Conservation (phyloP, 306 rosid species). For the Malus sieversii region DNA sequence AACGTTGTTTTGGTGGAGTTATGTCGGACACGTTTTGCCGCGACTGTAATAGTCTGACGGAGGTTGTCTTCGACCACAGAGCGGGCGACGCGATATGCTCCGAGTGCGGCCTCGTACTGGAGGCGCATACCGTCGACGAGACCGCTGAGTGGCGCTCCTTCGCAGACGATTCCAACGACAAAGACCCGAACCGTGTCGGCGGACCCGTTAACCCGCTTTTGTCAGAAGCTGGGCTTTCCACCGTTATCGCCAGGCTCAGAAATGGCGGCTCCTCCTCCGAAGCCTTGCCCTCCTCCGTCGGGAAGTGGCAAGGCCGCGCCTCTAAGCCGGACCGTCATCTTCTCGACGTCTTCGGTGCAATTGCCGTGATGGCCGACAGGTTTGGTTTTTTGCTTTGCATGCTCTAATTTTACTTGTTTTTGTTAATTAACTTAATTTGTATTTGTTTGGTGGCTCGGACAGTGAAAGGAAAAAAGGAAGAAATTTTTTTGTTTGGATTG, state of each 20-base stretch:
- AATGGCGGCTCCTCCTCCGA: slow-evolving; percentile 45
- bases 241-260: slow-evolving; percentile 52
- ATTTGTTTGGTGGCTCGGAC: neutral
- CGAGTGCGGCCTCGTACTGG: slow-evolving; percentile 67
- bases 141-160: slow-evolving; percentile 60
- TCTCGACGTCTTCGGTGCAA: slow-evolving; percentile 39
- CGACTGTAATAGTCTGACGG: slow-evolving; percentile 65
- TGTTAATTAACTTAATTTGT: neutral
- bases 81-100: slow-evolving; percentile 65
- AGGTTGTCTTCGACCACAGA: slow-evolving; percentile 63
- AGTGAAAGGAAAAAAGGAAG: neutral
- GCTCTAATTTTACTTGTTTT: neutral
- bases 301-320: slow-evolving; percentile 63
- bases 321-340: slow-evolving; percentile 37
- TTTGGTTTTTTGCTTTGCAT: neutral
- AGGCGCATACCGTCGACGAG: slow-evolving; percentile 66
- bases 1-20: neutral
- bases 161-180: slow-evolving; percentile 60
- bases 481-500: neutral
- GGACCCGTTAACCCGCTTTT: slow-evolving; percentile 60
- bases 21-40: slow-evolving; percentile 72
- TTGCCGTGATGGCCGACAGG: slow-evolving; percentile 76
- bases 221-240: slow-evolving; percentile 53
- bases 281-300: slow-evolving; percentile 45
- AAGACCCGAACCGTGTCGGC: slow-evolving; percentile 66